A percentile compares a stretch with the other conserved stretches of the same genome.
Evolutionary conservation across 257 asterid genomes (phyloP).

Genomic region (Petrea volubilis): DNA sequence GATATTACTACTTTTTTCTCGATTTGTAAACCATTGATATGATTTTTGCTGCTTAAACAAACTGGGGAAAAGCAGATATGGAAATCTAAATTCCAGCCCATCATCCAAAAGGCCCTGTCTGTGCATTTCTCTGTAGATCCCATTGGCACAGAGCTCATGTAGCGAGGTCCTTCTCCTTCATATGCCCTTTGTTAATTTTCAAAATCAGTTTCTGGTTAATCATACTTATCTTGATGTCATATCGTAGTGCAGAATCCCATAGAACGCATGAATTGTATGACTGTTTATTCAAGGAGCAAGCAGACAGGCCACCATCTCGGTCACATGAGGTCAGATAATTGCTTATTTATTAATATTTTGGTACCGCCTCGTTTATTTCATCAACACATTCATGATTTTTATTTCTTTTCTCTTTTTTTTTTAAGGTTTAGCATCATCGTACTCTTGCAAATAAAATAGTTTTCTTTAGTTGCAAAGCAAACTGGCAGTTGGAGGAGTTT

Average conservation of each 20-base stretch:
- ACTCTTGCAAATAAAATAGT: not conserved
- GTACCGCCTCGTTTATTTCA: not conserved
- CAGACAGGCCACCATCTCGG: too few relatives aligned
- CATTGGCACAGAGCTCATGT: conserved; percentile 74
- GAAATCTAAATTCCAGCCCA: conserved; percentile 51
- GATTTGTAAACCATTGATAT: not conserved
- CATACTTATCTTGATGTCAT: not conserved
- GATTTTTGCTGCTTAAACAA: conserved; percentile 11
- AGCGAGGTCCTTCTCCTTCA: conserved; percentile 35
- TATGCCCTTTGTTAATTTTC: not conserved
- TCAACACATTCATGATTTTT: not conserved
- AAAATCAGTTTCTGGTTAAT: not conserved
- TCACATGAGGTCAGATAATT: not conserved
- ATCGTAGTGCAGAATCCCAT: not conserved
- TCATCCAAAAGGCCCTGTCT: conserved; percentile 45
- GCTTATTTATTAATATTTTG: not conserved
- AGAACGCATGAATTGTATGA: not conserved
- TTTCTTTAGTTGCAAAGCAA: not conserved
- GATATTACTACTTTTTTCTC: not conserved
- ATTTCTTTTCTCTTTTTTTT: not conserved
- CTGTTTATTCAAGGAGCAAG: conserved; percentile 2
- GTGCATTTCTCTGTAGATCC: conserved; percentile 67
- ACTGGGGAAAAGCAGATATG: conserved; percentile 52
- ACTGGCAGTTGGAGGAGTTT: not conserved
- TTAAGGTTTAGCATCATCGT: not conserved